Conservation (phyloP, 805 yeast genomes). For the Schwanniomyces occidentalis region DNA sequence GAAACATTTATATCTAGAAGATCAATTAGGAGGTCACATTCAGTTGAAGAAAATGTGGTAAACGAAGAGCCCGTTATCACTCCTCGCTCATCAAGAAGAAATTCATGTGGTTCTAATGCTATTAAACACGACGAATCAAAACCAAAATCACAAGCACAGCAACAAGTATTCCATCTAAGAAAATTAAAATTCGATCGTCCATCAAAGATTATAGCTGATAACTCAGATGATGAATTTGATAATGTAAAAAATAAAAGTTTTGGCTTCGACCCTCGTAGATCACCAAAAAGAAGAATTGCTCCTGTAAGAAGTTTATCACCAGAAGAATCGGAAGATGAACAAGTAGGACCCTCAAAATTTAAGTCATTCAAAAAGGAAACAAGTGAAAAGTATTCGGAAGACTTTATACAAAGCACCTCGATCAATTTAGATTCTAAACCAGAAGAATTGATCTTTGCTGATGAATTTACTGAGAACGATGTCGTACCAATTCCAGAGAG, state of each 20-base stretch:
- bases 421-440: no score
- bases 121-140: constrained; percentile 4
- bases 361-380: no score
- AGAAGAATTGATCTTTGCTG: constrained; percentile 1
- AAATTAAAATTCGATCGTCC: constrained; percentile 8
- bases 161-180: neutral
- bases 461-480: no score
- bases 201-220: constrained; percentile 12
- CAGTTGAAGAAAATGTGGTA: neutral
- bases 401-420: no score
- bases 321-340: no score
- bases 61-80: constrained; percentile 22
- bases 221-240: constrained; percentile 18
- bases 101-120: constrained; percentile 1
- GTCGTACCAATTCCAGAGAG: constrained; percentile 1
- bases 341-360: no score
- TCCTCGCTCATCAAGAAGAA: constrained; percentile 27
- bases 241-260: constrained; percentile 12
- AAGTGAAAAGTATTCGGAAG: no score
- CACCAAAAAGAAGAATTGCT: constrained; percentile 5
- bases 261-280: constrained; percentile 24
- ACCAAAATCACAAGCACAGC: neutral
- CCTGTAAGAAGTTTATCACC: no score
- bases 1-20: constrained; percentile 3
- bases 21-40: constrained; percentile 1